These are phyloP conservation scores for Isoetes engelmannii DNA, from an alignment of 83 land plant genomes.

Conservation along the genomic window DNA sequence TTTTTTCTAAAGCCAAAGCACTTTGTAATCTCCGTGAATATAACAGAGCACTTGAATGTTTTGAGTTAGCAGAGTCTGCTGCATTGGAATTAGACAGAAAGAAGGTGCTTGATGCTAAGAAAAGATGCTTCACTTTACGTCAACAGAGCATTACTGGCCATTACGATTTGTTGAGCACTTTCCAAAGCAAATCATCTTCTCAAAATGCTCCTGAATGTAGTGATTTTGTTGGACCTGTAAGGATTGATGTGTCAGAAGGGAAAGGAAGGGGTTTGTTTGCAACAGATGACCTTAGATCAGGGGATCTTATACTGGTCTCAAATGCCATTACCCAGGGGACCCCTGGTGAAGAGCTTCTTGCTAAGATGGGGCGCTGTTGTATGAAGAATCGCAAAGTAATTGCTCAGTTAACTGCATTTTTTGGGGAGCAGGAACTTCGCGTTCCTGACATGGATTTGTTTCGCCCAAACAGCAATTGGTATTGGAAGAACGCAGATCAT, in stretches of 20 bases:
- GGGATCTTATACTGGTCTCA: slow-evolving; percentile 1
- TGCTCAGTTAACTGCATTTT: slow-evolving; percentile 6
- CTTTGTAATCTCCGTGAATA: neutral
- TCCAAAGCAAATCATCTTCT: neutral
- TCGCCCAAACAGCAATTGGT: slow-evolving; percentile 4
- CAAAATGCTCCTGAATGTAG: neutral
- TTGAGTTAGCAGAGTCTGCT: neutral
- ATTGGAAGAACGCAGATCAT: neutral
- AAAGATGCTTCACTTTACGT: neutral
- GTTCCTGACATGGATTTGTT: slow-evolving; percentile 4
- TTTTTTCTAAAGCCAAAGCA: neutral
- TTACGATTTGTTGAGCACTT: neutral
- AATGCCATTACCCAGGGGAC: neutral
- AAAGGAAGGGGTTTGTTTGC: slow-evolving; percentile 9
- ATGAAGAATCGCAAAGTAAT: neutral
- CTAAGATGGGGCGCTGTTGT: slow-evolving; percentile 1
- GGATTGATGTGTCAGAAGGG: neutral
- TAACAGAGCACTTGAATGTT: neutral
- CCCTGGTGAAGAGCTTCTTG: neutral
- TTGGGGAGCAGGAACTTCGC: neutral
- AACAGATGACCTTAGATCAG: slow-evolving; percentile 1
- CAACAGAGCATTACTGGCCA: slow-evolving; percentile 2
- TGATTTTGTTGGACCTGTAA: neutral
- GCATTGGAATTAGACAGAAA: neutral
- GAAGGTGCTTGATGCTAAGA: neutral